These are phyloP conservation scores for Leptographium wingfieldii DNA, from an alignment of 2,329 filamentous ascomycete genomes.

Conservation along the genomic window DNA sequence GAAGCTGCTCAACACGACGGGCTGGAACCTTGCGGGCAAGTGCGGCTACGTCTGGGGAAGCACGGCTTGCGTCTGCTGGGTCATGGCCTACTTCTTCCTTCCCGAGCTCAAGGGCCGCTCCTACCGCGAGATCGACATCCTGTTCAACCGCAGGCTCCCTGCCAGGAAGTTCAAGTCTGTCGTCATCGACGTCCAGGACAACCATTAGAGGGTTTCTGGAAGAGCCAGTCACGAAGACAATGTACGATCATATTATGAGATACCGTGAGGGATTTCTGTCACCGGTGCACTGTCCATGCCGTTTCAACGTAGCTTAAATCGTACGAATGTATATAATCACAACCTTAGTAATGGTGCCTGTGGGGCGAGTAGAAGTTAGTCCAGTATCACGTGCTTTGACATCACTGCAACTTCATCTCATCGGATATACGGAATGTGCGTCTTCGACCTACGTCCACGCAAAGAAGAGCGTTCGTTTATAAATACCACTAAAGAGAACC, in stretches of 20 bases:
- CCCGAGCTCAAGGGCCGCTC: constrained; percentile 46
- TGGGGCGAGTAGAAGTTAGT: too few species aligned
- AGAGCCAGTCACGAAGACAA: neutral
- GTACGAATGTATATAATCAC: too few species aligned
- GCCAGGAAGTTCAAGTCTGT: constrained; percentile 45
- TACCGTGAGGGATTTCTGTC: too few species aligned
- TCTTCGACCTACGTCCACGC: neutral
- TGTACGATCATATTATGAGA: neutral
- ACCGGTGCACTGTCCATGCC: too few species aligned
- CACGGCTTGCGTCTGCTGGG: constrained; percentile 42
- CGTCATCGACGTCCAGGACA: constrained; percentile 42
- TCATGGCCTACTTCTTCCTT: constrained; percentile 33
- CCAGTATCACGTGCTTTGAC: too few species aligned
- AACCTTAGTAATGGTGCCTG: too few species aligned
- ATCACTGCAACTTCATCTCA: too few species aligned
- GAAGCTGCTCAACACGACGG: constrained; percentile 25
- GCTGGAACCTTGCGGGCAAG: constrained; percentile 35
- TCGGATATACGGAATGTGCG: neutral
- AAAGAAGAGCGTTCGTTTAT: too few species aligned
- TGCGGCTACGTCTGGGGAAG: constrained; percentile 48
- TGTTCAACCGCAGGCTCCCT: constrained; percentile 39
- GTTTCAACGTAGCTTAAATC: too few species aligned
- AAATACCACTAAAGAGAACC: neutral
- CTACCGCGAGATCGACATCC: constrained; percentile 49
- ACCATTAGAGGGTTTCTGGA: constrained; percentile 37